Evolutionary conservation across 2,329 filamentous ascomycete species (phyloP), one percentile per base, ranked within the genome.

Genomic region (Phoma herbarum): DNA sequence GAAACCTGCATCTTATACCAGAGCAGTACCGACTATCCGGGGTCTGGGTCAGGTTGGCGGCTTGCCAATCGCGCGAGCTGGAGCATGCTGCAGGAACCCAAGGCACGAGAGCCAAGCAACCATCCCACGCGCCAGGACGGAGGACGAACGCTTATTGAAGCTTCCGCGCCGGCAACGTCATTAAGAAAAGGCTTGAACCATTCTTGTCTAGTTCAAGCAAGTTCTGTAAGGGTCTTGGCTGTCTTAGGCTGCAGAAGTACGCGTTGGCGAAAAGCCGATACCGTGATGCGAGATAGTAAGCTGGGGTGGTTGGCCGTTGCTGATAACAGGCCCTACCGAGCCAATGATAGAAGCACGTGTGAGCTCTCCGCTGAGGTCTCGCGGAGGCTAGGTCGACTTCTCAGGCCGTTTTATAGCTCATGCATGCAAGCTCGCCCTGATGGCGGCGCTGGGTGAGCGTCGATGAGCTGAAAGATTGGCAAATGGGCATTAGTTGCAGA

Each of bases 321-420:
- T 59, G 56, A 59, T 59, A 54, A 50, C 50, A 47, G 16, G 31
- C 16, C 39, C 22, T 50, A 51, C 33, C 46, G 50, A 59, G 41
- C 56, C 56, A 59, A 59, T 59, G 46, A 41, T 26, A 50, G 22
- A 9, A 35, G 45, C 56, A 59, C 50, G 56, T 59, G 56, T 42
- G 56, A 47, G 37, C 22, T 46, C 22, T 29, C 48, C 48, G 26
- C 42, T 35, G 43, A 12, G 43, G 47, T 23, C 18, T 29, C 41
- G n/a, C 28, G 28, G 43, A 42, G 26, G 14, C 44, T 45, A 44
- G 31, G 18, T 33, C 35, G 22, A 33, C 33, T 45, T 31, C 10
- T 35, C 16, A 25, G 39, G 16, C 12, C 10, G 31, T 18, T 3
- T 23, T 37, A 14, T 48, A 39, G 44, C 31, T 44, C 22, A 16